Evolutionary conservation across 768 basidiomycete species (phyloP).

Genomic region (Grammothele lineata): DNA sequence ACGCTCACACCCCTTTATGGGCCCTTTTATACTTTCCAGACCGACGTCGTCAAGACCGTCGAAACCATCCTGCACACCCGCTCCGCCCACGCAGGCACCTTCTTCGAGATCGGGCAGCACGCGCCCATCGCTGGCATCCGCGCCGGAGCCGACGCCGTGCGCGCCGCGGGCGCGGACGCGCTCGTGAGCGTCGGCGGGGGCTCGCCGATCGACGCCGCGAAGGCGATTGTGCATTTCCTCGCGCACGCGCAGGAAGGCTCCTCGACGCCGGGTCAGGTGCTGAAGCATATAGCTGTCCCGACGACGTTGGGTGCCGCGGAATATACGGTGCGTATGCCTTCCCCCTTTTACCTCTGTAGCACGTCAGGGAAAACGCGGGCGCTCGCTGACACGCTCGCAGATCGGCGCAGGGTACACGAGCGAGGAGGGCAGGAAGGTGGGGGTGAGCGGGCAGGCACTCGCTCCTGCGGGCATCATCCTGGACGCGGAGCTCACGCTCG

Average conservation of each 20-base stretch:
- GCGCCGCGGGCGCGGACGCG: conserved; percentile 54
- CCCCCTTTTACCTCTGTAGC: neutral
- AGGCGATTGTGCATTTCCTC: conserved; percentile 62
- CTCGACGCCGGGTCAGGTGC: conserved; percentile 44
- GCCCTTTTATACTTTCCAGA: too few relatives aligned
- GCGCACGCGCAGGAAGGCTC: too few relatives aligned
- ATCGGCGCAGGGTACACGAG: conserved; percentile 59
- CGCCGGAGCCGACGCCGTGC: conserved; percentile 51
- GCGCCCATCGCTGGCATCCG: conserved; percentile 64
- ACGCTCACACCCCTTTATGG: neutral
- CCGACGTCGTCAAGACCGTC: conserved; percentile 54
- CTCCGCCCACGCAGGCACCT: conserved; percentile 59
- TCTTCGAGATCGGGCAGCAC: conserved; percentile 71
- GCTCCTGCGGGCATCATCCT: conserved; percentile 74
- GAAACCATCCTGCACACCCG: conserved; percentile 51
- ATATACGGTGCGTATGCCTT: conserved; percentile 45
- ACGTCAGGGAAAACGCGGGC: too few relatives aligned
- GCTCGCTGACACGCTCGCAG: too few relatives aligned
- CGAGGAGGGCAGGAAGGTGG: conserved; percentile 63
- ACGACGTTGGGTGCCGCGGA: conserved; percentile 81
- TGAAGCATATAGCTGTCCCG: conserved; percentile 73
- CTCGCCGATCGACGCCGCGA: conserved; percentile 75
- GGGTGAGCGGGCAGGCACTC: conserved; percentile 50
- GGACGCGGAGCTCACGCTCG: conserved; percentile 69
- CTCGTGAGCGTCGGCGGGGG: conserved; percentile 77